phyloP scores from a whole-genome alignment of 805 yeast genomes.

The Starmerella bombi region DNA sequence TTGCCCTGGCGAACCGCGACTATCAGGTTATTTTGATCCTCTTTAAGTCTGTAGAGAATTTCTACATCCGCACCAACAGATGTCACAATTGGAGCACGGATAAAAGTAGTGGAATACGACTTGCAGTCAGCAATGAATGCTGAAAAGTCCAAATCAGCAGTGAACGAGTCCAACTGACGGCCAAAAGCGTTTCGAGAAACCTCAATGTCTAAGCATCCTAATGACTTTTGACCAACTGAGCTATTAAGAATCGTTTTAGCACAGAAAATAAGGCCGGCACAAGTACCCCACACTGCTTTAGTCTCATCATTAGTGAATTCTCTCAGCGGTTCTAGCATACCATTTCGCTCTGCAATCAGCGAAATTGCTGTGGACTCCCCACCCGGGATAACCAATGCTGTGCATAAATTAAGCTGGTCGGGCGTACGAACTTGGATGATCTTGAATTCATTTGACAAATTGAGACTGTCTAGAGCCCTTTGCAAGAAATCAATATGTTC shows the following conservation, averaged over 20 bases:
- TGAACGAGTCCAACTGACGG: slow-evolving; percentile 58
- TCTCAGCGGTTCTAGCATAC: slow-evolving; percentile 41
- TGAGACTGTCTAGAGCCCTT: slow-evolving; percentile 27
- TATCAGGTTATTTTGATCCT: slow-evolving; percentile 29
- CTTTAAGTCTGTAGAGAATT: slow-evolving; percentile 21
- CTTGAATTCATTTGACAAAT: neutral
- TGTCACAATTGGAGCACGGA: slow-evolving; percentile 60
- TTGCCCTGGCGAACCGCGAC: slow-evolving; percentile 65
- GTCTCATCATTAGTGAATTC: slow-evolving; percentile 35
- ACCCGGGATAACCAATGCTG: slow-evolving; percentile 57
- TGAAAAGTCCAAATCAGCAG: slow-evolving; percentile 33
- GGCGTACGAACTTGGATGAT: slow-evolving; percentile 38
- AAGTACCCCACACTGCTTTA: slow-evolving; percentile 70
- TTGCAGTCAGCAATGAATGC: slow-evolving; percentile 25
- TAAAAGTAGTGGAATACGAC: slow-evolving; percentile 39
- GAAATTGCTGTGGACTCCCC: slow-evolving; percentile 43
- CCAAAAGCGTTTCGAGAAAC: slow-evolving; percentile 70
- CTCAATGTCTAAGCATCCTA: slow-evolving; percentile 52
- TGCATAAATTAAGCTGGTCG: slow-evolving; percentile 38
- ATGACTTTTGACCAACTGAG: slow-evolving; percentile 37
- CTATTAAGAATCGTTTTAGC: slow-evolving; percentile 43
- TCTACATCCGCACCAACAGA: slow-evolving; percentile 19
- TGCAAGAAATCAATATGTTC: slow-evolving; percentile 50
- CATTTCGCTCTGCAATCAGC: slow-evolving; percentile 52
- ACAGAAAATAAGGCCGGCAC: slow-evolving; percentile 67